Percentiles rank a stretch among this genome's conserved stretches.
Evolutionary conservation across 2,329 filamentous ascomycete genomes (phyloP).

Genomic region (Hymenoscyphus albidus): DNA sequence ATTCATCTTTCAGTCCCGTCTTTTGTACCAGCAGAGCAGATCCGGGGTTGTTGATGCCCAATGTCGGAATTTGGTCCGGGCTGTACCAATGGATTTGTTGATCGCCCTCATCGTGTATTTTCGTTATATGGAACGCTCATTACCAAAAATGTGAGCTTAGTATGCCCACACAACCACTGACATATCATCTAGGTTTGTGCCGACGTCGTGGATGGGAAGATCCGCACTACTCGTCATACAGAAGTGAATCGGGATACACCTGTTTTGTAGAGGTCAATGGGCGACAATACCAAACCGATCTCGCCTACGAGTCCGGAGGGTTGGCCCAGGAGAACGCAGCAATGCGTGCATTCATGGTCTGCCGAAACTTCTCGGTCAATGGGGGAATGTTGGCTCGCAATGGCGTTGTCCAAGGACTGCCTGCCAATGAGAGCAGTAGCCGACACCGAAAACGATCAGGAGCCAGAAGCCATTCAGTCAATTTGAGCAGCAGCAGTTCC

Average conservation of each 20-base stretch:
- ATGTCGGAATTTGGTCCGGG: background rate
- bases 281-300: constrained; percentile 90
- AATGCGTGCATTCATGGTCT: constrained; percentile 95
- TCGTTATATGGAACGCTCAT: background rate
- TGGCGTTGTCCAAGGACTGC: constrained; percentile 64
- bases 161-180: constrained; percentile 25
- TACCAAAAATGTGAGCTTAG: background rate
- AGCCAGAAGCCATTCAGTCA: constrained; percentile 33
- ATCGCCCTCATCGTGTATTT: constrained; percentile 4
- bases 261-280: constrained; percentile 95
- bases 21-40: constrained; percentile 15
- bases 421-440: constrained; percentile 40
- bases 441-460: constrained; percentile 31
- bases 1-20: constrained; percentile 5
- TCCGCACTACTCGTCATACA: constrained; percentile 81
- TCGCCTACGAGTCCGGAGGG: constrained; percentile 74
- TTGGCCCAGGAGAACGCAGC: constrained; percentile 90
- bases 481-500: constrained; percentile 36
- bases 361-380: constrained; percentile 94
- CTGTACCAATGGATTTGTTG: constrained; percentile 3
- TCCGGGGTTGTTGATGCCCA: constrained; percentile 20
- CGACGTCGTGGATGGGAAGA: constrained; percentile 91
- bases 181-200: constrained; percentile 69
- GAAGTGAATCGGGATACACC: constrained; percentile 70
- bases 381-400: constrained; percentile 80